Conservation (phyloP, 2,329 filamentous ascomycete genomes). For the Fusarium ambrosium region DNA sequence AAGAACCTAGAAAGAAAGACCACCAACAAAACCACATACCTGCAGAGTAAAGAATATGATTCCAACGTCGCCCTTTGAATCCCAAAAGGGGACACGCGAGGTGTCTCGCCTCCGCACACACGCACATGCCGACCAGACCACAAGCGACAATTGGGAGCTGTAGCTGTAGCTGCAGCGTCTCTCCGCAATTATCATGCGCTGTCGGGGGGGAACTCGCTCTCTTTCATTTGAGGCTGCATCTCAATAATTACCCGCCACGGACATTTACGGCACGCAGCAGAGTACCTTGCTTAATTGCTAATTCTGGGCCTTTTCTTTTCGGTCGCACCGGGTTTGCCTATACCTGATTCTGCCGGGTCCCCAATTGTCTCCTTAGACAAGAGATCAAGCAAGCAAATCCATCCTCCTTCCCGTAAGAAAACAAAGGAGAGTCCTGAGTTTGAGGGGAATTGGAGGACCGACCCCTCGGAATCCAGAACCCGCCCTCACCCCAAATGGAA, state of each 20-base stretch:
- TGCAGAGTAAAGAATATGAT: slow-evolving; percentile 1
- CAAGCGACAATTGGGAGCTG: slow-evolving; percentile 14
- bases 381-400: slow-evolving; percentile 14
- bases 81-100: slow-evolving; percentile 24
- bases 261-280: slow-evolving; percentile 17
- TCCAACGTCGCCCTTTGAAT: slow-evolving; percentile 6
- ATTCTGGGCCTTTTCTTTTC: neutral
- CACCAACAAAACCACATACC: neutral
- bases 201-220: neutral
- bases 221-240: slow-evolving; percentile 36
- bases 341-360: slow-evolving; percentile 6
- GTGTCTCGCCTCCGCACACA: slow-evolving; percentile 26
- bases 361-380: neutral
- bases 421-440: slow-evolving; percentile 43
- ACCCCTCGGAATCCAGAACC: slow-evolving; percentile 37
- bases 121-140: slow-evolving; percentile 28
- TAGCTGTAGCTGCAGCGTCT: slow-evolving; percentile 24
- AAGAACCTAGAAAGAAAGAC: neutral
- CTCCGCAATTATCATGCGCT: slow-evolving; percentile 26
- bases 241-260: slow-evolving; percentile 35
- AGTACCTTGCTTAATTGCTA: neutral
- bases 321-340: slow-evolving; percentile 2
- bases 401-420: neutral
- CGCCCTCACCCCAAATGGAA: slow-evolving; percentile 1
- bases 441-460: slow-evolving; percentile 47